Evolutionary conservation across 495 filamentous ascomycete species (phyloP).

Genomic region (Penicillium antarcticum): DNA sequence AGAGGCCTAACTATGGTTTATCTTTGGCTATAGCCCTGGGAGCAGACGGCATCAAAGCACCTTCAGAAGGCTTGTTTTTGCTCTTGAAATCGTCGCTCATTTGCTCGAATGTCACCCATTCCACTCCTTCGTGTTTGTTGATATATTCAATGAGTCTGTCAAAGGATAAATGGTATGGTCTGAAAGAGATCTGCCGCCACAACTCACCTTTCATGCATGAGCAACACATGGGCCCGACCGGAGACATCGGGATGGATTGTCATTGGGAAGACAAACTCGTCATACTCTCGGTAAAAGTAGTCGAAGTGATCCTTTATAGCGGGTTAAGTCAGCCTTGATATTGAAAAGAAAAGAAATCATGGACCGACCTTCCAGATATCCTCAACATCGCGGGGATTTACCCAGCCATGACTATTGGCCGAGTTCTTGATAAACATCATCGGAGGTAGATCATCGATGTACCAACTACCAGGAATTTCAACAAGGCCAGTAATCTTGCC

Average conservation of each 20-base stretch:
- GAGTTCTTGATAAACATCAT: conserved; percentile 64
- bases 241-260: conserved; percentile 68
- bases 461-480: conserved; percentile 67
- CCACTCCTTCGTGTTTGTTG: conserved; percentile 69
- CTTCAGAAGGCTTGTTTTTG: conserved; percentile 62
- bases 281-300: conserved; percentile 68
- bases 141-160: conserved; percentile 65
- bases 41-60: conserved; percentile 63
- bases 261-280: conserved; percentile 68
- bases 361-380: conserved; percentile 50
- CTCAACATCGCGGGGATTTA: conserved; percentile 56
- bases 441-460: conserved; percentile 61
- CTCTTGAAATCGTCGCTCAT: conserved; percentile 68
- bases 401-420: conserved; percentile 59
- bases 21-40: not conserved
- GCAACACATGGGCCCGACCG: conserved; percentile 62
- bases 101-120: conserved; percentile 71
- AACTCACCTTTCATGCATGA: conserved; percentile 58
- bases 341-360: not conserved
- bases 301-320: conserved; percentile 56
- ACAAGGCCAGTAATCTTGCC: conserved; percentile 55
- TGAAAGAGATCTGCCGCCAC: not conserved
- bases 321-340: not conserved
- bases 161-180: not conserved
- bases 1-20: too few relatives aligned